These are phyloP conservation scores for Fusarium sublunatum DNA, from an alignment of 2,329 filamentous ascomycete species.

Conservation along the genomic window DNA sequence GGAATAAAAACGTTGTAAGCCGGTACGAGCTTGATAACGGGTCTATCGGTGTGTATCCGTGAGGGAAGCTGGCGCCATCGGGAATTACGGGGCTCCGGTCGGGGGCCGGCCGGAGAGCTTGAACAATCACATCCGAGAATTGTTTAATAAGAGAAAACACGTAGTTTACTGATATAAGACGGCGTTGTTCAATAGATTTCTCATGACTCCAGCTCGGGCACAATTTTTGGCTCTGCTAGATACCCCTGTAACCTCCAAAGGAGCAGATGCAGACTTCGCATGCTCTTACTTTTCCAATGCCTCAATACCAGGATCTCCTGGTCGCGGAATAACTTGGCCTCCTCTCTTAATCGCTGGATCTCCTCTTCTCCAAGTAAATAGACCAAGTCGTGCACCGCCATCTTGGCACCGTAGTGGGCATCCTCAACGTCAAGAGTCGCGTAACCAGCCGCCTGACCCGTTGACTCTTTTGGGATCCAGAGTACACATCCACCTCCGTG, in stretches of 20 bases:
- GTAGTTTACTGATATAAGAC: not conserved
- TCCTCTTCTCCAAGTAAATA: constrained; percentile 63
- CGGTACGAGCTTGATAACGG: constrained; percentile 5
- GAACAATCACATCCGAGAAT: not conserved
- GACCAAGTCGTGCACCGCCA: constrained; percentile 65
- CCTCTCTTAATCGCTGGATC: constrained; percentile 53
- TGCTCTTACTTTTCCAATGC: constrained; percentile 52
- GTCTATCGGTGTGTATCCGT: constrained; percentile 14
- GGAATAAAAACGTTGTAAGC: not conserved
- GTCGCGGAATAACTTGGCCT: constrained; percentile 51
- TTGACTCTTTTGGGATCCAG: constrained; percentile 50
- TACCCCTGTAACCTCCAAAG: constrained; percentile 72
- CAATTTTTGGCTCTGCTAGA: constrained; percentile 45
- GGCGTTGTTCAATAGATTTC: constrained; percentile 7
- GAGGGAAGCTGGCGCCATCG: constrained; percentile 20
- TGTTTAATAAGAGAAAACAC: not conserved
- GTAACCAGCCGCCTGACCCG: constrained; percentile 52
- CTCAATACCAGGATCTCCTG: constrained; percentile 58
- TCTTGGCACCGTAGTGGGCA: constrained; percentile 49
- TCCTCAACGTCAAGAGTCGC: constrained; percentile 58
- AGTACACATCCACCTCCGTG: constrained; percentile 60
- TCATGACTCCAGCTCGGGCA: not conserved
- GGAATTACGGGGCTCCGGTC: constrained; percentile 17
- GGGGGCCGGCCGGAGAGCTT: constrained; percentile 10
- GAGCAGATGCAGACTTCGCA: constrained; percentile 59